Evolutionary conservation across 2,329 filamentous ascomycete genomes (phyloP).

Genomic region (Eurotiales sp.): DNA sequence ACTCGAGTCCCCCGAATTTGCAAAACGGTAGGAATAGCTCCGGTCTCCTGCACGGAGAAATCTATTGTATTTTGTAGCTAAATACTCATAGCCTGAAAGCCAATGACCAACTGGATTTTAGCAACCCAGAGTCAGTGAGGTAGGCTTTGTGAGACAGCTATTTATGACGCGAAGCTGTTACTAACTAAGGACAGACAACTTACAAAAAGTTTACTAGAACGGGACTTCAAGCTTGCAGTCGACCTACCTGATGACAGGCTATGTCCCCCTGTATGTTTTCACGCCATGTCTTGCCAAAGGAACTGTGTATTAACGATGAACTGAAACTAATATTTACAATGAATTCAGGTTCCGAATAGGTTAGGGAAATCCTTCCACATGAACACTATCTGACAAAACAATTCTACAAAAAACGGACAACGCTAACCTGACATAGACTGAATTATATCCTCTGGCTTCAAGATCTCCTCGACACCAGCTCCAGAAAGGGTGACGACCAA

Average conservation of each 20-base stretch:
- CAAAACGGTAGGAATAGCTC: constrained; percentile 46
- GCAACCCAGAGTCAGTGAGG: constrained; percentile 70
- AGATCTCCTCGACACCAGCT: constrained; percentile 68
- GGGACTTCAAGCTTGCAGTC: constrained; percentile 70
- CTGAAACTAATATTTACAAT: not conserved
- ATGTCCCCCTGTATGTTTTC: constrained; percentile 69
- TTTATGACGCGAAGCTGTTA: constrained; percentile 12
- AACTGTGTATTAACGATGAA: not conserved
- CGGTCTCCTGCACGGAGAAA: not conserved
- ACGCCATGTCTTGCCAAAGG: not conserved
- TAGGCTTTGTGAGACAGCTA: constrained; percentile 36
- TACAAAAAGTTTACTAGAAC: constrained; percentile 71
- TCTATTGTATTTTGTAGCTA: constrained; percentile 6
- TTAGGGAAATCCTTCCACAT: constrained; percentile 20
- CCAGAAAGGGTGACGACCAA: constrained; percentile 42
- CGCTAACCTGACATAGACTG: constrained; percentile 55
- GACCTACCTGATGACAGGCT: constrained; percentile 72
- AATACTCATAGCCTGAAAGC: constrained; percentile 43
- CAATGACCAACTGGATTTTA: constrained; percentile 71
- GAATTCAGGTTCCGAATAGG: constrained; percentile 44
- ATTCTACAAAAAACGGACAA: too few species aligned
- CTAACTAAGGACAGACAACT: constrained; percentile 48
- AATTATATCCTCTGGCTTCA: constrained; percentile 93
- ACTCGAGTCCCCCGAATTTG: constrained; percentile 56
- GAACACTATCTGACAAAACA: not conserved